Base-by-base conservation (phyloP, 2,329 filamentous ascomycete genomes). In the Trichoderma semiorbis region DNA sequence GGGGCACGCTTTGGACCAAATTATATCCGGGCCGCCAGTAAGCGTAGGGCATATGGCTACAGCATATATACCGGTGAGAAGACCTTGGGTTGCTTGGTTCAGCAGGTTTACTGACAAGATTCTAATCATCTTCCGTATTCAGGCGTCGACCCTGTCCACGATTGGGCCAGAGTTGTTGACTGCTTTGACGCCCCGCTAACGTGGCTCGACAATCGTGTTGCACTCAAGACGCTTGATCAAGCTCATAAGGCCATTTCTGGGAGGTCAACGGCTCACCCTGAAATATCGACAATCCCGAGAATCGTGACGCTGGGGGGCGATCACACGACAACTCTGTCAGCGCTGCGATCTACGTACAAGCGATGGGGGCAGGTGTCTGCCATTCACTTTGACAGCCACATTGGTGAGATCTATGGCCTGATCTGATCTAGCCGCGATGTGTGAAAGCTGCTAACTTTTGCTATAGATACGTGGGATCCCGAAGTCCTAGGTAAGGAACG, bases 11-110 rank as follows among this genome's bases (percentile, higher is more conserved):
- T 97, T 78, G 94, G 94, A 0, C 94, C 94, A 30, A 89, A 92
- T 47, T 92, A 92, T 34, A 96, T 97, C 75, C 90, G 94, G 70
- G 89, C 92, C 30, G 94, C 92, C 50, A 94, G 92, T 47, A 87
- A 90, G 11, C 89, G 93, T 43, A 93, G 74, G 64, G 71, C 71
- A 18, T 74, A 75, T 47, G 73, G 75, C 39, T 74, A 75, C 53
- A 75, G 74, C 72, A 66, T 77, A 18, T 76, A 71, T 53, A 76
- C 73, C 5, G 70, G 75, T 75, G 36, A 57, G 50, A 26, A 32
- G 6, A 1, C 6, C 30, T 50, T 7, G 0, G n/a, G n/a, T 8
- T 16, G 6, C 10, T 7, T 12, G 8, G 8, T 5, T 12, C n/a
- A 18, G 4, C 28, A 8, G 4, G 28, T n/a, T n/a, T n/a, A n/a